Conservation (phyloP, 495 filamentous ascomycete genomes). For the Parathielavia appendiculata region DNA sequence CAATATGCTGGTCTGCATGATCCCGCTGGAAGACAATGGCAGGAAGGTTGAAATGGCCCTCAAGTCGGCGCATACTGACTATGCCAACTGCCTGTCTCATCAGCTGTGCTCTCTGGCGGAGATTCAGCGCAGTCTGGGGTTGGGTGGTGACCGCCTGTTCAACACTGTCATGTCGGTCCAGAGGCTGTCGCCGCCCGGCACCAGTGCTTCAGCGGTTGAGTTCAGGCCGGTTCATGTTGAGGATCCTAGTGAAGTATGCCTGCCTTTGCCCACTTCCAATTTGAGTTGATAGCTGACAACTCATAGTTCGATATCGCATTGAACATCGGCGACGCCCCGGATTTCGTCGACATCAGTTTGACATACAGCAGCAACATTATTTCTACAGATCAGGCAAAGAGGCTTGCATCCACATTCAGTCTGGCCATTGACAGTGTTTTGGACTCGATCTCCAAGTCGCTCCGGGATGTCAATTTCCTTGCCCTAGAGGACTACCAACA, state of each 20-base stretch:
- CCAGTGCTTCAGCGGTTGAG: neutral
- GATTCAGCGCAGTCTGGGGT: conserved; percentile 8
- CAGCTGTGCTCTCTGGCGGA: conserved; percentile 11
- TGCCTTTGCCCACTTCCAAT: too few relatives aligned
- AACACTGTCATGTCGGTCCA: conserved; percentile 12
- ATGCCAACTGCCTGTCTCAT: conserved; percentile 7
- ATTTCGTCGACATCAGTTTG: conserved; percentile 13
- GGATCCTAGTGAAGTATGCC: conserved; percentile 12
- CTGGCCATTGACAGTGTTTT: conserved; percentile 10
- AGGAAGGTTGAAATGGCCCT: neutral
- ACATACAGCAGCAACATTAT: conserved; percentile 7
- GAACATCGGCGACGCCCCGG: conserved; percentile 8
- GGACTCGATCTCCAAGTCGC: conserved; percentile 2
- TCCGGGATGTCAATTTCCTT: neutral
- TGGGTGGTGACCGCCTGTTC: neutral
- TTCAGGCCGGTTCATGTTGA: conserved; percentile 7
- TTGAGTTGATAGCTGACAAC: neutral
- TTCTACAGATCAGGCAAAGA: neutral
- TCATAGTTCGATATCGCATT: conserved; percentile 7
- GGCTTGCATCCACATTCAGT: conserved; percentile 1
- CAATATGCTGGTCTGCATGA: conserved; percentile 13
- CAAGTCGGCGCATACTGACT: neutral
- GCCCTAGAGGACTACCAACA: conserved; percentile 3
- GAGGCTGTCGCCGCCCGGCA: neutral
- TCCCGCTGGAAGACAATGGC: conserved; percentile 1